These are phyloP conservation scores for Hypericum perforatum DNA, from an alignment of 345 rosid species.

Conservation along the genomic window DNA sequence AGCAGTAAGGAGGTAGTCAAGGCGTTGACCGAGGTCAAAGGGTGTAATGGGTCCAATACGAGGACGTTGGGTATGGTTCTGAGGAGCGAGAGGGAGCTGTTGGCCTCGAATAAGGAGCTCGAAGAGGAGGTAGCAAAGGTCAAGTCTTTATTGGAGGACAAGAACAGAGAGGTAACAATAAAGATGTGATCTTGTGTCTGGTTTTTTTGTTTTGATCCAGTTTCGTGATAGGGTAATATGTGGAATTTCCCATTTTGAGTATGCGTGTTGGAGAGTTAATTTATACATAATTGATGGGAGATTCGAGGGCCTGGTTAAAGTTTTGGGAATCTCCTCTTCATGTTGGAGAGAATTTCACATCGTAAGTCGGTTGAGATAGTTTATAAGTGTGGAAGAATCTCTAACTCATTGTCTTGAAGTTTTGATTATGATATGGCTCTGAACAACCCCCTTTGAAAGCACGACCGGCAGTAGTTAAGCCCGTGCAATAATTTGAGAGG, in stretches of 20 bases:
- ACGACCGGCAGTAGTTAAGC: too few species aligned
- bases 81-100: constrained; percentile 83
- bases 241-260: background rate
- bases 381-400: too few species aligned
- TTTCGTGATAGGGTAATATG: background rate
- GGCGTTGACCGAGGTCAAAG: constrained; percentile 65
- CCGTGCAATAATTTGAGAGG: too few species aligned
- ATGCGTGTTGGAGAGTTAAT: too few species aligned
- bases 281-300: too few species aligned
- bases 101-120: constrained; percentile 57
- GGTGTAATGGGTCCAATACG: constrained; percentile 28
- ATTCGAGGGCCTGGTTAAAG: too few species aligned
- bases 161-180: constrained; percentile 52
- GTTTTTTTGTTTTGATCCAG: background rate
- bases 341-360: too few species aligned
- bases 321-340: too few species aligned
- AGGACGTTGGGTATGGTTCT: constrained; percentile 87
- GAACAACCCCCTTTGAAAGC: too few species aligned
- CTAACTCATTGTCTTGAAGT: too few species aligned
- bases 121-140: constrained; percentile 50
- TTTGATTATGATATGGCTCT: too few species aligned
- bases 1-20: constrained; percentile 38
- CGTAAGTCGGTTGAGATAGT: too few species aligned
- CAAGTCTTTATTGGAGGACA: constrained; percentile 43
- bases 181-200: background rate